Base-by-base conservation (phyloP, 116 monocot species). In the Posidonia oceanica region DNA sequence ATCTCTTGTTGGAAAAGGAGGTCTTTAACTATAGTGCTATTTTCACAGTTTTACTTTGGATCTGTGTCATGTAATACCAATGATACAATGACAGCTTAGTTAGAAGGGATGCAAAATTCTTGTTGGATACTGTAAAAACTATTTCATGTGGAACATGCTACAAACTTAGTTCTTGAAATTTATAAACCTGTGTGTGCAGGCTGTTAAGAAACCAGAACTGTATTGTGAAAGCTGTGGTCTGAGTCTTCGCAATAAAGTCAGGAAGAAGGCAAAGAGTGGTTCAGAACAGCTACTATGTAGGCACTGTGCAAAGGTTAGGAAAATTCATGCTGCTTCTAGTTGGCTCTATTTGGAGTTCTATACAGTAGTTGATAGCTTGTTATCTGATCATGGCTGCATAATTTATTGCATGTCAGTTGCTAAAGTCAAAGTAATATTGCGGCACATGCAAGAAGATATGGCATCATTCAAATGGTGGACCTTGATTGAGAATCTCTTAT, bases 371-470 rank as follows among this genome's bases (percentile, higher is more conserved):
- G 22, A 13, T 29, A 36, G 37, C 39, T 64, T 40, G 16, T 64
- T 41, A 8, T 39, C n/a, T 64, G 40, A 64, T 36, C 17, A 40
- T 3, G 17, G 39, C 14, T 64, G 38, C 64, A 64, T 64, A 52
- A 37, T 60, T 66, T 75, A 6, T 40, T 67, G 5, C 39, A 48
- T 61, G 36, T 67, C 77, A 96, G 96, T 72, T 96, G 62, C 76
- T 83, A 58, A 86, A 80, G 56, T 88, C 83, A 56, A 92, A 92
- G 71, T 87, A 97, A 72, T 92, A 86, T 61, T 97, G 97, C 79
- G 87, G 87, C 41, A 89, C 92, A 72, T 97, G 97, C 77, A 97
- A 92, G 82, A 97, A 87, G 77, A 89, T 89, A 58, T 87, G 97
- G 91, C 97, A 87, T 79, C 92, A 85, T 70, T 83, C 81, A 11